Evolutionary conservation across 2,329 filamentous ascomycete species (phyloP), one percentile per base, ranked within the genome.

Genomic region (Diaporthe amygdali): DNA sequence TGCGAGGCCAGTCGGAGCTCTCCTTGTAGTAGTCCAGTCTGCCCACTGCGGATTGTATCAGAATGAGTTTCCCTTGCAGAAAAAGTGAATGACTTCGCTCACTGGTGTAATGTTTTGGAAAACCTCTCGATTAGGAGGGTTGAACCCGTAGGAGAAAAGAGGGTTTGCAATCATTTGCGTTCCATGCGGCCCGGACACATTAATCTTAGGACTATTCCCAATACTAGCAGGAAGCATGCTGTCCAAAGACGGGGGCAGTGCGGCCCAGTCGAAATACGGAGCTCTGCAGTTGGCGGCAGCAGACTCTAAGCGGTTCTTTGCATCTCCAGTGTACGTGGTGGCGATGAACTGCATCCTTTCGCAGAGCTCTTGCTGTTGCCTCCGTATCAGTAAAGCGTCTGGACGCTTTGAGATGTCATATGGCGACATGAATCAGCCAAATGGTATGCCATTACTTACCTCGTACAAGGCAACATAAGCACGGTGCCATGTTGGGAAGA

Each of bases 401-500:
- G 14, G 25, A 46, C 39, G 22, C 46, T 7, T n/a, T 10, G 8
- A n/a, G n/a, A 17, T 34, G 17, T 9, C 15, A 22, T 14, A 15
- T 54, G 10, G 14, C 10, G 32, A 3, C 7, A 12, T n/a, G 5
- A 5, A 3, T 20, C 15, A n/a, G 15, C 22, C 32, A 15, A 7
- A 4, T 10, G 15, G 5, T 25, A 30, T 20, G 2, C 1, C 12
- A 22, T 44, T 51, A 71, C 78, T 67, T 78, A 88, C 88, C 84
- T 90, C 88, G 70, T 88, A 89, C 64, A 90, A 79, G 37, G 85
- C 87, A 71, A 96, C 84, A 80, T 96, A 97, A 1, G 94, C 93
- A 63, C 94, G 89, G 84, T 97, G 94, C 94, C 94, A 97, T 47
- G 91, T 88, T 47, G 92, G 89, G 78, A 97, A 96, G 20, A 96